Percentiles rank a stretch among this genome's conserved stretches.
Evolutionary conservation across 1,284 basidiomycete genomes (phyloP).

Genomic region (Trametes sp.): DNA sequence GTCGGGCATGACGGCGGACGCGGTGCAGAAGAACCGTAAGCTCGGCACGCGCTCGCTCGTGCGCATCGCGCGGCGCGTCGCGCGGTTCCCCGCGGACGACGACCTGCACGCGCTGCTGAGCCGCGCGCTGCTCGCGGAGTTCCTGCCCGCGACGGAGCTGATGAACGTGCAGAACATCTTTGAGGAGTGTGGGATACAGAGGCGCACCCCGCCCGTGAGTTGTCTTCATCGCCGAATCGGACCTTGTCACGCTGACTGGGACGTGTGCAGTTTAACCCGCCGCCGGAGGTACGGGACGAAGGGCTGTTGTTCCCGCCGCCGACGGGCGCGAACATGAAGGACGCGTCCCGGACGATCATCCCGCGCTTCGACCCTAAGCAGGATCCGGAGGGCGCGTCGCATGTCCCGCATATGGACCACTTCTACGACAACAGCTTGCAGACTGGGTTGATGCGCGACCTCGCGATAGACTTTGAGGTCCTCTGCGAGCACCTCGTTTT

Average conservation of each 20-base stretch:
- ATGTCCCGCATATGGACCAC: slow-evolving; percentile 71
- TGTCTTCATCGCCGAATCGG: not conserved
- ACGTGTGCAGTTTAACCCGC: slow-evolving; percentile 55
- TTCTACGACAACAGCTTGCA: slow-evolving; percentile 75
- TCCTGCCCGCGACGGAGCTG: slow-evolving; percentile 64
- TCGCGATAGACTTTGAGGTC: slow-evolving; percentile 66
- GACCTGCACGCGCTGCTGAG: slow-evolving; percentile 57
- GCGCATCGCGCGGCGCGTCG: slow-evolving; percentile 58
- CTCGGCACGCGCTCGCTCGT: slow-evolving; percentile 68
- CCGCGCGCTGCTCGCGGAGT: slow-evolving; percentile 63
- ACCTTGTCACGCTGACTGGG: not conserved
- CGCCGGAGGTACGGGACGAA: slow-evolving; percentile 48
- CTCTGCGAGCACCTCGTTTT: slow-evolving; percentile 68
- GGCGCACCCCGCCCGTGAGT: slow-evolving; percentile 51
- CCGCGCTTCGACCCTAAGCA: slow-evolving; percentile 55
- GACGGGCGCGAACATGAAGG: slow-evolving; percentile 41
- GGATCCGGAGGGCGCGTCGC: slow-evolving; percentile 62
- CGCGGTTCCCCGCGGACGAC: slow-evolving; percentile 53
- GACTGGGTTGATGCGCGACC: slow-evolving; percentile 68
- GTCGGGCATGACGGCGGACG: slow-evolving; percentile 58
- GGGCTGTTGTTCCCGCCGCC: slow-evolving; percentile 56
- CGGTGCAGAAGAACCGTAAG: slow-evolving; percentile 64
- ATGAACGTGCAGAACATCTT: slow-evolving; percentile 61
- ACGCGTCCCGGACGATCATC: slow-evolving; percentile 46
- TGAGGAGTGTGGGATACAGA: slow-evolving; percentile 56